A percentile compares a stretch with the other conserved stretches of the same genome.
Conservation (phyloP, 2,329 filamentous ascomycete species). For the Colletotrichum graminicola region DNA sequence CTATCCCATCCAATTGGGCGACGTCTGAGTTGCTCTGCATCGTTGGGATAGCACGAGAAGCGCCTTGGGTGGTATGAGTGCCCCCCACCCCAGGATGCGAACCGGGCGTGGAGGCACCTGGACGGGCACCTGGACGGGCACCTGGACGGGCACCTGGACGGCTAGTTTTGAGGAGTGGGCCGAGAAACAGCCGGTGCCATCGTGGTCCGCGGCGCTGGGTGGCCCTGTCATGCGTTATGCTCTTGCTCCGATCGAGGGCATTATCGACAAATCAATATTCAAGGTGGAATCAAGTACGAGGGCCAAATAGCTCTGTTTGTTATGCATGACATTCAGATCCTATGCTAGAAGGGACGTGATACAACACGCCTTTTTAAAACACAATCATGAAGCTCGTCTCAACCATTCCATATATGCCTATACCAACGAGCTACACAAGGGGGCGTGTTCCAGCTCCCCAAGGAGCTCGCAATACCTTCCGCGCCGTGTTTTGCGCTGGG, state of each 20-base stretch:
- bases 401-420: constrained; percentile 27
- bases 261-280: neutral
- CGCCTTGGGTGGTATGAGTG: neutral
- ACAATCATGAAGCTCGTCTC: constrained; percentile 29
- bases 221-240: neutral
- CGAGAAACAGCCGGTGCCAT: neutral
- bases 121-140: too few species aligned
- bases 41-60: neutral
- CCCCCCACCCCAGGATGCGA: neutral
- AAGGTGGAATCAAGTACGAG: neutral
- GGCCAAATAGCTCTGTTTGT: neutral
- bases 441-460: neutral
- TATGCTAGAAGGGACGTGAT: constrained; percentile 4
- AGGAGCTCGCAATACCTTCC: neutral
- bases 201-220: neutral
- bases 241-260: neutral
- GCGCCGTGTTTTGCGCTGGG: neutral
- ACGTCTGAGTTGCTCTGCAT: neutral
- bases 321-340: neutral
- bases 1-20: neutral
- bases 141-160: too few species aligned
- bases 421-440: constrained; percentile 21
- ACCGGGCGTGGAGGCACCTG: neutral
- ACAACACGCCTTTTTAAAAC: constrained; percentile 10
- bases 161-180: neutral